Evolutionary conservation across 202 grass and related monocot genomes (phyloP), one percentile per base, ranked within the genome.

Genomic region (Carex sylvatica): DNA sequence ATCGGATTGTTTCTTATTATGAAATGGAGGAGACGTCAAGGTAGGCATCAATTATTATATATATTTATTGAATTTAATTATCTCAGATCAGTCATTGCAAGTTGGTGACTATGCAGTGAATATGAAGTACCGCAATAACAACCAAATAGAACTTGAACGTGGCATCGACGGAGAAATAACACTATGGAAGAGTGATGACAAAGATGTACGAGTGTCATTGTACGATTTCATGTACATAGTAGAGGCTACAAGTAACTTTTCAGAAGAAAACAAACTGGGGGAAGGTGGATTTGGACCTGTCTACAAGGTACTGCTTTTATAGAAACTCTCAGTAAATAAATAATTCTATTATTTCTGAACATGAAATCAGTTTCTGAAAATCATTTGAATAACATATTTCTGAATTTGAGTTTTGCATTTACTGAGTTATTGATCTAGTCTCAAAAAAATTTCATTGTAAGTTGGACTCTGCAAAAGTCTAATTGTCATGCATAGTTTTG

Each of bases 261-360:
- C 87, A 0, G 40, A 35, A 60, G 24, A 77, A 65, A 91, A 91
- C 38, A 91, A 84, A 84, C 80, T 89, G 47, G 89, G 92, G 71
- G 42, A 94, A 81, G 92, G 89, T 83, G 89, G 92, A 33, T 91
- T 89, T 19, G 89, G 91, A 61, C 59, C 67, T 42, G 91, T 94
- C 52, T 89, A 91, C 68, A 91, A 89, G 84, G 89, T 91, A 85
- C 15, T 6, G 36, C 16, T n/a, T 68, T 3, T 9, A 9, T 7
- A 68, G 8, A 35, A n/a, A 3, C 3, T 8, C 2, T 8, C 14
- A n/a, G 14, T 68, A 68, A 68, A 68, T 38, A n/a, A 35, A n/a
- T 2, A 19, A n/a, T 38, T 38, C 0, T 40, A 33, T 68, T 68
- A 16, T 36, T 0, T 67, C 13, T 66, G 10, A 26, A 18, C 13